A percentile compares a stretch with the other conserved stretches of the same genome.
phyloP scores from a whole-genome alignment of 306 rosid genomes.

The Vicia sativa region DNA sequence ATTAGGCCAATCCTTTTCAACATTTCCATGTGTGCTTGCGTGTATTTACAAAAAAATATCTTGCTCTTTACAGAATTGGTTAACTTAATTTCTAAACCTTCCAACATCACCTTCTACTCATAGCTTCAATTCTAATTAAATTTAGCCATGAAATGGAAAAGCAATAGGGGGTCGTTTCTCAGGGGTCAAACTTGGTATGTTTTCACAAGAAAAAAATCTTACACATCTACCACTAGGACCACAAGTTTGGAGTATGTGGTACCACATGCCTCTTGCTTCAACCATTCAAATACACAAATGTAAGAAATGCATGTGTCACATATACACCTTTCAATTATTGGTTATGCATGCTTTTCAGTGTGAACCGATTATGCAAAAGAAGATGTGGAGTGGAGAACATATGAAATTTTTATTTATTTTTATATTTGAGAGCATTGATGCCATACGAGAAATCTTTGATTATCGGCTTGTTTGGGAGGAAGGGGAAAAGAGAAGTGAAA shows the following conservation, averaged over 20 bases:
- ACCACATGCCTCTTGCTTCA: conserved; percentile 52
- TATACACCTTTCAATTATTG: conserved; percentile 49
- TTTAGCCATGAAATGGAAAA: conserved; percentile 39
- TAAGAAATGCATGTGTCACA: conserved; percentile 45
- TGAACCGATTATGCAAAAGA: conserved; percentile 37
- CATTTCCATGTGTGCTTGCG: conserved; percentile 8
- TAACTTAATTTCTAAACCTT: conserved; percentile 30
- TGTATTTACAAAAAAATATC: background rate
- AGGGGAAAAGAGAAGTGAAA: conserved; percentile 40
- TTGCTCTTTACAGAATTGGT: background rate
- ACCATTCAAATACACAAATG: conserved; percentile 47
- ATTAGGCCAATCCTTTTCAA: conserved; percentile 31
- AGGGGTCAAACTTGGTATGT: conserved; percentile 56
- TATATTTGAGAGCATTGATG: conserved; percentile 12
- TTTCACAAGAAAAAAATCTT: conserved; percentile 62
- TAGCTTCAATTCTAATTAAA: conserved; percentile 32
- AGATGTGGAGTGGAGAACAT: background rate
- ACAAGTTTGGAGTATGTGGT: conserved; percentile 49
- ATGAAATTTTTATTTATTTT: background rate
- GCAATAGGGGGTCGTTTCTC: conserved; percentile 2
- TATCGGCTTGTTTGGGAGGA: conserved; percentile 45
- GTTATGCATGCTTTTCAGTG: conserved; percentile 49
- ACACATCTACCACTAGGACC: conserved; percentile 64
- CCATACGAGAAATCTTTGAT: conserved; percentile 29
- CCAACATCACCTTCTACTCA: conserved; percentile 37